Evolutionary conservation across 192 early-diverging fungal species (phyloP).

Genomic region (Pecoramyces ruminantium): DNA sequence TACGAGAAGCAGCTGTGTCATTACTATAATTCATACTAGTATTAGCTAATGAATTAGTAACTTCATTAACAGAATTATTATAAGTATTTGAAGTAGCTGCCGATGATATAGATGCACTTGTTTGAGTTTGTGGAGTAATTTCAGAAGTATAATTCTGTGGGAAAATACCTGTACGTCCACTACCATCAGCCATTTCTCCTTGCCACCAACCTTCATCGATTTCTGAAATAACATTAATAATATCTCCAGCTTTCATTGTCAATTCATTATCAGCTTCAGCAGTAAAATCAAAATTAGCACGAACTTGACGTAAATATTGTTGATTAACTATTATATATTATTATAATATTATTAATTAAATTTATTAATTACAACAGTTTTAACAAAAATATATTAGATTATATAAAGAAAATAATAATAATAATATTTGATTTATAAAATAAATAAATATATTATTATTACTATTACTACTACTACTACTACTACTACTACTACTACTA

Average conservation of each 20-base stretch:
- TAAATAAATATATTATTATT: no score
- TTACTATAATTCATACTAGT: neutral
- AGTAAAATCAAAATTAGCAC: neutral
- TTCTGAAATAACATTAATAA: constrained; percentile 68
- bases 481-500: no score
- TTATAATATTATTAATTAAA: no score
- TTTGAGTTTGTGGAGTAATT: constrained; percentile 13
- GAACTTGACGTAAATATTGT: neutral
- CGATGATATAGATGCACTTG: constrained; percentile 6
- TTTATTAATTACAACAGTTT: no score
- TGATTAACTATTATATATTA: neutral
- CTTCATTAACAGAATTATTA: constrained; percentile 1
- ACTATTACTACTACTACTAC: no score
- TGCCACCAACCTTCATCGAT: constrained; percentile 93
- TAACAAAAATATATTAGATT: no score
- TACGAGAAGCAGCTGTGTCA: no score
- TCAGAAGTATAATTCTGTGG: constrained; percentile 81
- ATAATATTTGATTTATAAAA: no score
- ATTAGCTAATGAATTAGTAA: constrained; percentile 9
- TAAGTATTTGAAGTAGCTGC: constrained; percentile 2
- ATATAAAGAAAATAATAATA: no score
- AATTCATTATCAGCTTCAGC: neutral
- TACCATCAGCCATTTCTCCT: constrained; percentile 55
- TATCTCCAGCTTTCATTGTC: constrained; percentile 61
- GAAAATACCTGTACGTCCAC: constrained; percentile 68